Evolutionary conservation across 345 rosid genomes (phyloP), one percentile per base, ranked within the genome.

Genomic region (Hypericum perforatum): DNA sequence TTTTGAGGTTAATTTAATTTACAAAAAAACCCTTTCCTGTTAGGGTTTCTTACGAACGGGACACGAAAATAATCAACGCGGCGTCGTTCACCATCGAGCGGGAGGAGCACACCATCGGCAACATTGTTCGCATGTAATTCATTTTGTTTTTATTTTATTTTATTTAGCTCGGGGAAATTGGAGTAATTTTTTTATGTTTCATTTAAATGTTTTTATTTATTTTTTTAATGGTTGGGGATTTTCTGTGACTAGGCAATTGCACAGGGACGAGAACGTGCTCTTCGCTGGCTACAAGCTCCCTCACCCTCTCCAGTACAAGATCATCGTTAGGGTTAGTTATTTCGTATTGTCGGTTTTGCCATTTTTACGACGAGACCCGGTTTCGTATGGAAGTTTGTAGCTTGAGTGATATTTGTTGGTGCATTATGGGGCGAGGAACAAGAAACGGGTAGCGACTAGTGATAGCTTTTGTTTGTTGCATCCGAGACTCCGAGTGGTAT

Each of bases 231-330:
- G 39, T 44, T 56, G 7, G 16, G 11, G 37, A n/a, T 11, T 53
- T 16, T 40, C 8, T 11, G 11, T 40, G 5, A 29, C 12, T 66
- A 90, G 98, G 96, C 96, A 91, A 72, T 68, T 90, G 58, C 97
- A 86, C 73, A 68, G 91, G 13, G 97, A 90, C 53, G 94, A 82
- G 3, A 82, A 81, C 57, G 98, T 91, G n/a, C 76, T 91, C 59
- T 87, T 91, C 45, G 92, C 96, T 45, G 98, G 98, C 13, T 91
- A 91, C 82, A 84, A 87, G 76, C 85, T 91, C 4, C 98, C 98
- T 54, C 96, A 87, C 43, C 96, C 96, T 56, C 89, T 90, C 42
- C 81, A 84, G 76, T 86, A 90, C 82, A 90, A 90, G 61, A 84
- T 86, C 62, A 69, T 84, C 11, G 80, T 90, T 47, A 79, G 97